Evolutionary conservation across 441 rosid genomes (phyloP), one percentile per base, ranked within the genome.

Genomic region (Breynia disticha): DNA sequence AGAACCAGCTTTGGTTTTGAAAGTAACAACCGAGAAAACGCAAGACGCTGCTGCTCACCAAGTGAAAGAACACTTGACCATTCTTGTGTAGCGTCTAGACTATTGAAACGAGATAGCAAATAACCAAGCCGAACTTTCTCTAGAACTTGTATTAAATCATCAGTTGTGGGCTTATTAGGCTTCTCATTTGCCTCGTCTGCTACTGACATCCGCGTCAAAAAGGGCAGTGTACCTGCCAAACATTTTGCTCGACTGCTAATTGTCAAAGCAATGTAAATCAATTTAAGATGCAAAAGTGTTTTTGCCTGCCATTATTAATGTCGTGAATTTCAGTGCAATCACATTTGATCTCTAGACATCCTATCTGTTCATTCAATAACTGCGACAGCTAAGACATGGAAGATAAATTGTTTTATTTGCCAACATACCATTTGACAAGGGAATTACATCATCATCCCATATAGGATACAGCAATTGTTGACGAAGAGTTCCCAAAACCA

Each of bases 11-110:
- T 79, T 12, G 98, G 98, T 69, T 79, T 82, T 59, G 83, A 74
- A 62, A 91, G 82, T 74, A 91, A 67, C 49, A 91, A 67, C 7
- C 98, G 86, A n/a, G 95, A 90, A 76, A 91, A 82, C 52, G 96
- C 94, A 38, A 86, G 89, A 55, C 95, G 95, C 72, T 87, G 98
- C 78, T 87, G 96, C 79, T 87, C 98, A 4, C 98, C 98, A 38
- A 85, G 89, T 69, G 98, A 91, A 45, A 91, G 94, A 64, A 91
- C 88, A 70, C 96, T 86, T 48, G 96, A 83, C 98, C 98, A 91
- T 72, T 91, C 98, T 16, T 61, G 57, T 44, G 68, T 56, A 14
- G 80, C 64, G 69, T 91, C 98, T 42, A 91, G 74, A 62, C 88
- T 75, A 56, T 70, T 67, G 54, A 83, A 78, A 49, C 96, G 98